Base-by-base conservation (phyloP, 441 rosid genomes). In the Populus hybrid region DNA sequence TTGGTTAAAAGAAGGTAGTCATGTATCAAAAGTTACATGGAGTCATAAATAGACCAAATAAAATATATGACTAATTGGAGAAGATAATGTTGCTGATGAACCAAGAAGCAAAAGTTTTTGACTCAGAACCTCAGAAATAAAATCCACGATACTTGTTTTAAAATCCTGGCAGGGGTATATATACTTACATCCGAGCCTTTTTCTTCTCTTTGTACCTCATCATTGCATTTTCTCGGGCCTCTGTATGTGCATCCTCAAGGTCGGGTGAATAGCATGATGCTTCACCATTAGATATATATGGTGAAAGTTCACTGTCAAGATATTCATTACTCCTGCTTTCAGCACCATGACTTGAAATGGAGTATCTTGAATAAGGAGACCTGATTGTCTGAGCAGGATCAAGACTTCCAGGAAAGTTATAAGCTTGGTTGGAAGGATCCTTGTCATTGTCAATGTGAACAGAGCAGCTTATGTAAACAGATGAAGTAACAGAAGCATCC, bases 171-270 rank as follows among this genome's bases (percentile, higher is more conserved):
- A 65, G 78, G 64, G 69, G 65, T 78, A 36, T 63, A 53, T 77
- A 84, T 74, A 84, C 87, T 79, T 82, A 92, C 92, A 75, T 65
- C 75, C 87, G 82, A 59, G 90, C 87, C 75, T 87, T 89, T 84
- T 90, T 90, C 89, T 86, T 88, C 84, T 88, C 89, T 75, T 81
- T 89, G 85, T 88, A 85, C 81, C 91, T 88, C 81, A 69, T 78
- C 81, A 86, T 71, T 28, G 86, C 86, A 34, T 82, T 84, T 84
- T 86, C 85, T 78, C 82, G 85, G 21, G 80, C 82, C 42, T 83
- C 78, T 26, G 72, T 77, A 76, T 81, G 81, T 5, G 75, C 80
- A 76, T 70, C 69, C n/a, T 80, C 87, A 61, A 57, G 64, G 59
- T 84, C 83, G 65, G 75, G 80, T 5, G 84, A 82, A 71, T 76